These are phyloP conservation scores for Heracleum sosnowskyi DNA, from an alignment of 129 eudicot genomes.

Conservation along the genomic window DNA sequence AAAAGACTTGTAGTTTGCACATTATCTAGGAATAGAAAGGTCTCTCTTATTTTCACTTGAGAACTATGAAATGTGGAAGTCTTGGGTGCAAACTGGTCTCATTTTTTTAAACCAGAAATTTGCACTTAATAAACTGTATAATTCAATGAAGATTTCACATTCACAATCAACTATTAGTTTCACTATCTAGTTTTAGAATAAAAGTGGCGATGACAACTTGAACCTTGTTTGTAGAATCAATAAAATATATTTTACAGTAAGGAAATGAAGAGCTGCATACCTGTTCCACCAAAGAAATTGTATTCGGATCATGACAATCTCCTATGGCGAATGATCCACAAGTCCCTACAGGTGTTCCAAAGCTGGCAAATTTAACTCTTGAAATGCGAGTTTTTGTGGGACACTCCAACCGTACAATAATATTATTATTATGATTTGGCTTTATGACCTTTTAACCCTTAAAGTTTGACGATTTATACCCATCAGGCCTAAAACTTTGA, in stretches of 20 bases:
- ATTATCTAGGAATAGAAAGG: not conserved
- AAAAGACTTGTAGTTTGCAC: not conserved
- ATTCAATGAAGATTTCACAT: not conserved
- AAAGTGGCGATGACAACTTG: not conserved
- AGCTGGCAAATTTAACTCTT: constrained; percentile 63
- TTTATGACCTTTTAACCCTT: no score
- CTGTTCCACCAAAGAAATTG: constrained; percentile 48
- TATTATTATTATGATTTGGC: constrained; percentile 16
- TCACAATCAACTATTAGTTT: not conserved
- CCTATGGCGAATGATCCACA: constrained; percentile 59
- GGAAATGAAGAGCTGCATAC: constrained; percentile 13
- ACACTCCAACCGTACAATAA: constrained; percentile 48
- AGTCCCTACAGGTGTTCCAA: constrained; percentile 72
- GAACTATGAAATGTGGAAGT: not conserved
- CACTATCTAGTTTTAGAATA: not conserved
- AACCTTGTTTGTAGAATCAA: not conserved
- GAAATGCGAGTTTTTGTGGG: constrained; percentile 47
- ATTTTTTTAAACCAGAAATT: not conserved
- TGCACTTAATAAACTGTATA: not conserved
- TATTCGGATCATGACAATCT: constrained; percentile 74
- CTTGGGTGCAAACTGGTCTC: not conserved
- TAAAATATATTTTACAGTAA: not conserved
- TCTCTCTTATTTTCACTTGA: not conserved
- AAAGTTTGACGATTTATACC: no score
- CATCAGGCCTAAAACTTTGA: no score